phyloP scores from a whole-genome alignment of 176 grass and related monocot species.

The Neostapfia colusana region DNA sequence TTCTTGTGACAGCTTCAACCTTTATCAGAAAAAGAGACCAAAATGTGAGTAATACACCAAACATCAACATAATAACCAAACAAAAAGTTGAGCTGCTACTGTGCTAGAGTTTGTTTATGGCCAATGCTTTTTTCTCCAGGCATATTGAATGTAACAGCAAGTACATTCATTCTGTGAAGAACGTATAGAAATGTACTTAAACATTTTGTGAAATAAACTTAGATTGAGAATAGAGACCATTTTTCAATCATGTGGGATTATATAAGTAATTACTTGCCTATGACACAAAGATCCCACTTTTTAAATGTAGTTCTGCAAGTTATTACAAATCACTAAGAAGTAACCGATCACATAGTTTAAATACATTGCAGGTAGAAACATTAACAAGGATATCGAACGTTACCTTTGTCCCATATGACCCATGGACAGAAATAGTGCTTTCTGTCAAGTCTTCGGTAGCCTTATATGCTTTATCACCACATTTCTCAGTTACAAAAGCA shows the following conservation, averaged over 20 bases:
- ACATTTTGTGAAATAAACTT: neutral
- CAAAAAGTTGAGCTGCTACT: neutral
- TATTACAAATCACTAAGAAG: constrained; percentile 21
- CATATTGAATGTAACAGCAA: constrained; percentile 9
- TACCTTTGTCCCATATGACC: constrained; percentile 97
- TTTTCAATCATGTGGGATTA: constrained; percentile 23
- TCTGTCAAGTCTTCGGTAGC: constrained; percentile 55
- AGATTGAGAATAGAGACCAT: constrained; percentile 6
- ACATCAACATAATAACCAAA: constrained; percentile 8
- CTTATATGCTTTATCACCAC: constrained; percentile 42
- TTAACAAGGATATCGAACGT: constrained; percentile 25
- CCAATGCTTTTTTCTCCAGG: neutral
- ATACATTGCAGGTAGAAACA: neutral
- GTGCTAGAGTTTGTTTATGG: neutral
- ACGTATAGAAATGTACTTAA: neutral
- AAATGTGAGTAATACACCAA: constrained; percentile 16
- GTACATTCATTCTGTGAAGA: neutral
- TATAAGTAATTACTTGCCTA: constrained; percentile 18
- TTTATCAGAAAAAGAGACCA: constrained; percentile 42
- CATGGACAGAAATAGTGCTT: constrained; percentile 63
- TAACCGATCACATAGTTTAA: constrained; percentile 24
- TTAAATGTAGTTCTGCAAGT: constrained; percentile 15
- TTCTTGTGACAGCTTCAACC: constrained; percentile 91
- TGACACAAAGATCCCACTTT: neutral
- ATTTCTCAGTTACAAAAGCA: constrained; percentile 85